Base-by-base conservation (phyloP, 441 rosid species). In the Macaranga tanarius region DNA sequence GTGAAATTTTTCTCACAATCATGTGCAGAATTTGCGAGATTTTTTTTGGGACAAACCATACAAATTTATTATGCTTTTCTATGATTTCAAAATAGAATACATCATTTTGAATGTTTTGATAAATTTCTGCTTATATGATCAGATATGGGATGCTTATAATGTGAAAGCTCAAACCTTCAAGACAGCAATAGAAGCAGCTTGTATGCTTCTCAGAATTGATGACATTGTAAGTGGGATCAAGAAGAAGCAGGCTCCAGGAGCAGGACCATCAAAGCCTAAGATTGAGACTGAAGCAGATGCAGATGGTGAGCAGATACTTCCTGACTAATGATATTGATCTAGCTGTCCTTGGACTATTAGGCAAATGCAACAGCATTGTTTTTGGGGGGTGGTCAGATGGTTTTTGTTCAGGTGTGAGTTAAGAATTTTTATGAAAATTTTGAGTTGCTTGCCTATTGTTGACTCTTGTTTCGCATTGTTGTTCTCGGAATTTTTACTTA, bases 121-220 rank as follows among this genome's bases (percentile, higher is more conserved):
- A 42, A 72, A 12, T 48, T 4, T 48, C 12, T 26, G 7, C 19
- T 65, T 44, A 2, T 65, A 1, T 60, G 4, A 45, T 65, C 88
- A 92, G 98, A 90, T 94, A 48, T 94, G 97, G 98, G 97, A 94
- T 79, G 87, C 98, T 7, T 94, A 90, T 86, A 94, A 86, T 44
- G 98, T 94, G 80, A 94, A 92, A 80, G 91, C 92, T 0, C 97
- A 94, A 80, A 94, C 96, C 42, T 94, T 92, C 76, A 94, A 94
- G 79, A 92, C 98, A 40, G 93, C 98, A 9, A 92, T 94, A 13
- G 98, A 94, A 81, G 89, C 96, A 0, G 92, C 97, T 9, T 92
- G 90, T 80, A 90, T 94, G 98, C 96, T 94, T 67, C 79, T 94
- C 38, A 80, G 98, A 79, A 94, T 92, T 38, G 97, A 94, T 54